Base-by-base conservation (phyloP, 192 early-diverging fungal genomes). In the Backusella parvicylindrica region DNA sequence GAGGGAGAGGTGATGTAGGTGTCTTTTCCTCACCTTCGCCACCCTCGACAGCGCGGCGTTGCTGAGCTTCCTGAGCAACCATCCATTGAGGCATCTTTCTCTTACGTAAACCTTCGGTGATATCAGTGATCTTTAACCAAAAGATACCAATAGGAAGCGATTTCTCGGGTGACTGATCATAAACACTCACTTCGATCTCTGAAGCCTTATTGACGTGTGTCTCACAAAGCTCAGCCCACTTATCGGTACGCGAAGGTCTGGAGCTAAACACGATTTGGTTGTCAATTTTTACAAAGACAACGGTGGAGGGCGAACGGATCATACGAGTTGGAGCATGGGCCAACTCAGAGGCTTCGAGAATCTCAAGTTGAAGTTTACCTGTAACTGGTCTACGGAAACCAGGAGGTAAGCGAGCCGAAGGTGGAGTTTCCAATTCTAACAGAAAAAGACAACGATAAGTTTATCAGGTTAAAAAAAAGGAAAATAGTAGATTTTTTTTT, bases 121-220 rank as follows among this genome's bases (percentile, higher is more conserved):
- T 89, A 77, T 99, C 97, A 0, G 91, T 91, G 35, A 98, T 87
- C 76, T 96, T 96, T 68, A 98, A 89, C 97, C 97, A 99, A 76
- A 94, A 80, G 73, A 97, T 76, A 15, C 94, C 94, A 71, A 97
- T 85, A 56, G 97, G 86, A 33, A 88, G 86, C 73, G 85, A 80
- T 74, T 89, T 87, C 74, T 91, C 91, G 9, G 81, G 86, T 35
- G 81, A 86, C 84, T 81, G 94, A 80, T 99, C 97, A 78, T 92
- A 93, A 15, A 99, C 82, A 12, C 92, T 89, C 38, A 99, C 84
- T 79, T 99, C 97, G 16, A 98, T 86, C 75, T 99, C 97, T 13
- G 92, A 91, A 0, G 92, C 95, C 80, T 92, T 93, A 73, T 97
- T 94, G 47, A 99, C 92, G 65, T 88, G 83, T 33, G 97, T 90